A percentile compares a stretch with the other conserved stretches of the same genome.
Evolutionary conservation across 2,329 filamentous ascomycete genomes (phyloP).

Genomic region (Sporothrix euskadiensis): DNA sequence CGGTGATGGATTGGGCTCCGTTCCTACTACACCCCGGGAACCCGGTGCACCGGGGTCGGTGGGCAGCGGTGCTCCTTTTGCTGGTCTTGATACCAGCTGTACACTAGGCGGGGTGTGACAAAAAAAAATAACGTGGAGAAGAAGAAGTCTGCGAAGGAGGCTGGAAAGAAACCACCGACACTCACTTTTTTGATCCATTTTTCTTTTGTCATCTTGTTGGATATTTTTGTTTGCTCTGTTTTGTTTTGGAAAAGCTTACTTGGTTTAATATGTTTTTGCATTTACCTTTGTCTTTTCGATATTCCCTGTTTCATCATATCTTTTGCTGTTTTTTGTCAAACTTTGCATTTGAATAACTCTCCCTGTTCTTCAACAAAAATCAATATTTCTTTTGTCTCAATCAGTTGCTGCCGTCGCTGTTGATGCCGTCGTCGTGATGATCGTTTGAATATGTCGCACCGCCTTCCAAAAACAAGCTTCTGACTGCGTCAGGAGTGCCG

Average conservation of each 20-base stretch:
- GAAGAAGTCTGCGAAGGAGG: neutral
- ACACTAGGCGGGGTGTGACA: slow-evolving; percentile 13
- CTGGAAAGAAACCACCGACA: neutral
- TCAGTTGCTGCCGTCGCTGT: too few species aligned
- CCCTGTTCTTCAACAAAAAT: neutral
- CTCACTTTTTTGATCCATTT: slow-evolving; percentile 2
- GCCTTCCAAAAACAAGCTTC: neutral
- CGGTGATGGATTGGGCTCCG: neutral
- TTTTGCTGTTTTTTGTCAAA: neutral
- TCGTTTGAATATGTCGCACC: neutral
- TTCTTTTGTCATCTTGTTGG: neutral
- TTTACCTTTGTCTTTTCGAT: neutral
- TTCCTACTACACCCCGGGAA: neutral
- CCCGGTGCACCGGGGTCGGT: neutral
- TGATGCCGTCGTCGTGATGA: neutral
- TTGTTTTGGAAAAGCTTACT: slow-evolving; percentile 9
- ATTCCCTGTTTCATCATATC: neutral
- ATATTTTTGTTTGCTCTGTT: slow-evolving; percentile 17
- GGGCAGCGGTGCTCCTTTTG: slow-evolving; percentile 15
- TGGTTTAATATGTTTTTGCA: neutral
- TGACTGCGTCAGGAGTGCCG: neutral
- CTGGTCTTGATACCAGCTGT: slow-evolving; percentile 29
- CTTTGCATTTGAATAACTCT: neutral
- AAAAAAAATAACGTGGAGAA: neutral
- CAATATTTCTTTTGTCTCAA: neutral